Conservation (phyloP, 805 yeast species). For the Saturnispora saitoi region DNA sequence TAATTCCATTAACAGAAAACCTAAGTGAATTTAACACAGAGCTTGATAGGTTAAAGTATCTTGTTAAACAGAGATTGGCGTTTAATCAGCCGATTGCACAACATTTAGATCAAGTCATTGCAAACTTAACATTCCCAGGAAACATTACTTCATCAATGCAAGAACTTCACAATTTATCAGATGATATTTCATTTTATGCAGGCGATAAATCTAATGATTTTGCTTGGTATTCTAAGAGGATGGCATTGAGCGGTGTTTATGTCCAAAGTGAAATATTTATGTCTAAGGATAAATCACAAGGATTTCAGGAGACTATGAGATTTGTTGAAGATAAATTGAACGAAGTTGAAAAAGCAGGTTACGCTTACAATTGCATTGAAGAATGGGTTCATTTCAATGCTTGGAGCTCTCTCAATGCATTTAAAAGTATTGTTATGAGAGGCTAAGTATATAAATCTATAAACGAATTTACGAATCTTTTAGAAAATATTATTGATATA, state of each 20-base stretch:
- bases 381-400: slow-evolving; percentile 73
- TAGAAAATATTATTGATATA: neutral
- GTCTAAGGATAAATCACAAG: slow-evolving; percentile 61
- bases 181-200: slow-evolving; percentile 73
- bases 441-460: slow-evolving; percentile 30
- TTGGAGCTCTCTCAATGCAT: slow-evolving; percentile 53
- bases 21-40: slow-evolving; percentile 19
- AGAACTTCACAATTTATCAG: slow-evolving; percentile 68
- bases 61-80: slow-evolving; percentile 39
- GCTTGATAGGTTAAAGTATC: slow-evolving; percentile 20
- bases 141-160: slow-evolving; percentile 48
- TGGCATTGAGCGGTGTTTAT: slow-evolving; percentile 59
- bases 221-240: slow-evolving; percentile 88
- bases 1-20: slow-evolving; percentile 24
- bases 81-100: slow-evolving; percentile 41
- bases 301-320: slow-evolving; percentile 47
- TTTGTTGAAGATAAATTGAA: slow-evolving; percentile 56
- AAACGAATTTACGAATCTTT: neutral
- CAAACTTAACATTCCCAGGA: slow-evolving; percentile 56
- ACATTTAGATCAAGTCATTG: slow-evolving; percentile 43
- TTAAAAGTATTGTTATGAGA: slow-evolving; percentile 60
- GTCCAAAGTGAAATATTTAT: slow-evolving; percentile 71
- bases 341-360: slow-evolving; percentile 46
- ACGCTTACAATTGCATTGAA: slow-evolving; percentile 52
- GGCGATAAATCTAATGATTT: slow-evolving; percentile 76